Base-by-base conservation (phyloP, 2,329 filamentous ascomycete species). In the Fusarium sp. region DNA sequence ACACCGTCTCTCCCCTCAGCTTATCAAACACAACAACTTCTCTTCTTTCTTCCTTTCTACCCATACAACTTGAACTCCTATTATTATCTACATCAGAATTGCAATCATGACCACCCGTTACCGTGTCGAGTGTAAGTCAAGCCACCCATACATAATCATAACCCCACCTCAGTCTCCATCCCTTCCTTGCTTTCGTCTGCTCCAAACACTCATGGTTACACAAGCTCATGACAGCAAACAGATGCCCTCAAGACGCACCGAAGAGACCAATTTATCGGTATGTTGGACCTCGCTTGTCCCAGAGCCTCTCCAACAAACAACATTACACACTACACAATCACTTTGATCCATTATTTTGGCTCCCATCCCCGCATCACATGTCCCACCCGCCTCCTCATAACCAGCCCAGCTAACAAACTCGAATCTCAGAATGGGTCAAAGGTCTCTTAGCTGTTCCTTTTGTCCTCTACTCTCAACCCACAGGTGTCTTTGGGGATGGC, bases 381-480 rank as follows among this genome's bases (percentile, higher is more conserved):
- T 41, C 42, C n/a, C 40, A 45, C 52, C 55, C 33, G 18, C 36
- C 37, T 29, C 49, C 36, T 49, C 55, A 52, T 29, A 41, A 21
- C 23, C 23, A 46, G 31, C 18, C 40, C 21, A 27, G 15, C 64
- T 68, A 29, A 69, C 42, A 27, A 29, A 69, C 42, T 31, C 20
- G 14, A n/a, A 43, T 18, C n/a, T 64, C 73, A 89, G 93, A 97
- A 90, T 98, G 95, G 95, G 93, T 98, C 84, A 98, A 99, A 81
- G 92, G 91, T 37, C 87, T 98, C 6, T 84, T 98, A 14, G 96
- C 96, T 2, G 95, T 98, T 1, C 96, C 96, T 0, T 99, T 99
- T 76, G 95, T 99, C 37, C 87, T 99, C 53, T 94, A 97, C 78
- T 97, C 95, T 2, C 94, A 98, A 76, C 96, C 96, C 5, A 96